Evolutionary conservation across 108 stramenopile species (phyloP).

Genomic region (Chaetoceros tenuissimus): DNA sequence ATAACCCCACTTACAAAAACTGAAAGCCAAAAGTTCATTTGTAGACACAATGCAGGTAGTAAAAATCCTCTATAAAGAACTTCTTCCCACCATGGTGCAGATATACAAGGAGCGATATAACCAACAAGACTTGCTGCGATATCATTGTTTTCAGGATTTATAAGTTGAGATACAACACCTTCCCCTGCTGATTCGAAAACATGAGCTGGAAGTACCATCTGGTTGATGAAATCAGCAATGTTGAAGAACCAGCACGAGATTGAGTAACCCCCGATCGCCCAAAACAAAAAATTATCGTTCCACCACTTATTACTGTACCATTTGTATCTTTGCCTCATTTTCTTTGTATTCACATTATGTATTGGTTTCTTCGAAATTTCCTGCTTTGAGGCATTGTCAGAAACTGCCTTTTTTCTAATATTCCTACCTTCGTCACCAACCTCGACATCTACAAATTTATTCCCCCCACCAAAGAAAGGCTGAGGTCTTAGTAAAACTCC

Average conservation of each 20-base stretch:
- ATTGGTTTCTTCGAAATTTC: not conserved
- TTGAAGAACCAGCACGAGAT: constrained; percentile 85
- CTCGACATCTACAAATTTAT: not conserved
- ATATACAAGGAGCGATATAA: constrained; percentile 86
- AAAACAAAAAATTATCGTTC: constrained; percentile 85
- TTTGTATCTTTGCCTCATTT: constrained; percentile 12
- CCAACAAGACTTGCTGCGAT: constrained; percentile 71
- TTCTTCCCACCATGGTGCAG: constrained; percentile 92
- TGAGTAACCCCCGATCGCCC: constrained; percentile 90
- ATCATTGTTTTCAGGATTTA: constrained; percentile 89
- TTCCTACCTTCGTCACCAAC: not conserved
- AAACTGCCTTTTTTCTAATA: not conserved
- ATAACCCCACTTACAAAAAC: constrained; percentile 68
- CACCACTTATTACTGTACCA: constrained; percentile 42
- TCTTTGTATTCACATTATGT: not conserved
- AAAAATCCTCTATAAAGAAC: constrained; percentile 87
- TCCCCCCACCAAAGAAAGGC: constrained; percentile 56
- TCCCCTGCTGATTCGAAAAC: constrained; percentile 58
- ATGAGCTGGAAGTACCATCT: constrained; percentile 65
- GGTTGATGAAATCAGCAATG: constrained; percentile 80
- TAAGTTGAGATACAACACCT: constrained; percentile 73
- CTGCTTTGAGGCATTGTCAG: not conserved
- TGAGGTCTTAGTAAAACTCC: constrained; percentile 52
- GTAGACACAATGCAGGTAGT: constrained; percentile 51
- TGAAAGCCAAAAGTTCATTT: constrained; percentile 36